Evolutionary conservation across 768 basidiomycete species (phyloP), one percentile per base, ranked within the genome.

Genomic region (Leccinum sublutescens): DNA sequence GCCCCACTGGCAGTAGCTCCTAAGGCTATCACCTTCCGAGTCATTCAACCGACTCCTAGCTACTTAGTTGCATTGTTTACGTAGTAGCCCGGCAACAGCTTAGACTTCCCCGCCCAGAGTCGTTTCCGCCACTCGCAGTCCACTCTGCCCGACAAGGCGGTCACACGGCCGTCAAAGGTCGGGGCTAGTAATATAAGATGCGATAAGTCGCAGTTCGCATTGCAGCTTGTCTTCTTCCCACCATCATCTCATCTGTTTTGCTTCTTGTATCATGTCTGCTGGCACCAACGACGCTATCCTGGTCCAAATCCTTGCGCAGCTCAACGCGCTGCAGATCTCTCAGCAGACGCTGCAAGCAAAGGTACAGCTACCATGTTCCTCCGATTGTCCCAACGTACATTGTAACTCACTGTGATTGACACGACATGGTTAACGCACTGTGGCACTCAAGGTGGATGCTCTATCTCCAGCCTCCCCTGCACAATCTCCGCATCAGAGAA

Each of bases 321-420:
- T 94, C 55, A 80, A 88, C 64, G 77, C 82, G 4, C 78, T 94
- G 67, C 87, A 90, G 71, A 74, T 87, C 51, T 84, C 84, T 52
- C 90, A 93, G 69, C 88, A 91, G 72, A 80, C 84, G 0, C 77
- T 93, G 67, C 88, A 91, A 64, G 85, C 88, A 23, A 91, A 94
- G 81, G 91, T 92, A 63, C 49, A 14, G 33, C 43, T 10, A 23
- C 62, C 50, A n/a, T 53, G 31, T 56, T 36, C 47, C 34, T 7
- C 52, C 36, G 33, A 40, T 21, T 15, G 21, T 53, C 43, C 4
- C 52, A 45, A 15, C 29, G n/a, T 53, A 63, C 38, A 64, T 33
- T 21, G 19, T 25, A 36, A 52, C 56, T 65, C 34, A 64, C 29
- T 21, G 23, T 29, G 29, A 52, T 21, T 33, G 49, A 7, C 23